A percentile compares a stretch with the other conserved stretches of the same genome.
These are phyloP conservation scores for Fraxinus sp. DNA, from an alignment of 305 asterid species.

Conservation along the genomic window DNA sequence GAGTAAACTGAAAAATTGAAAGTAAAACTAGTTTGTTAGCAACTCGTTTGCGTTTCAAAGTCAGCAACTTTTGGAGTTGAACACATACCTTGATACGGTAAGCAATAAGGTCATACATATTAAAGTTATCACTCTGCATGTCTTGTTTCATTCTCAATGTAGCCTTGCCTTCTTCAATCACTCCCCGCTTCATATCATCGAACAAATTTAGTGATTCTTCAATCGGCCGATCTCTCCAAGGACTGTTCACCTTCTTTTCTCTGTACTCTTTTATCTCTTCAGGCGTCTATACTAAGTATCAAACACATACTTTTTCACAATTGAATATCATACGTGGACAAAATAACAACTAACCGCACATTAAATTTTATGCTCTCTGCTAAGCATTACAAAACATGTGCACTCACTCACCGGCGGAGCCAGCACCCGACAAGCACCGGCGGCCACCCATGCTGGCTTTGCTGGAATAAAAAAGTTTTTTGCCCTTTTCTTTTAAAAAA, in stretches of 20 bases:
- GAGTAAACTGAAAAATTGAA: conserved; percentile 66
- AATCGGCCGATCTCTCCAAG: conserved; percentile 77
- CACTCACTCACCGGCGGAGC: not conserved
- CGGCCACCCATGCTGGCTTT: not conserved
- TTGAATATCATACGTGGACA: conserved; percentile 1
- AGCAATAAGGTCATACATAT: conserved; percentile 93
- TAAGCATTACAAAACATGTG: not conserved
- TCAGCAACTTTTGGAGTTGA: not conserved
- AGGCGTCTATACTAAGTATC: conserved; percentile 46
- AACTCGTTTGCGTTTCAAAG: conserved; percentile 19
- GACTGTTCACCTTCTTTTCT: conserved; percentile 77
- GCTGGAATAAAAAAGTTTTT: not conserved
- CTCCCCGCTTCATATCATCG: conserved; percentile 77
- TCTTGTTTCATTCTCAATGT: conserved; percentile 96
- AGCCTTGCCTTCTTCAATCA: conserved; percentile 89
- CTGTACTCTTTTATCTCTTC: conserved; percentile 83
- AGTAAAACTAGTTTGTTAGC: conserved; percentile 17
- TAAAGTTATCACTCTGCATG: conserved; percentile 89
- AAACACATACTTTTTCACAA: conserved; percentile 14
- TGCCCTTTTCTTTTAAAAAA: no score
- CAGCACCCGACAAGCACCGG: not conserved
- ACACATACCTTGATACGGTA: conserved; percentile 81
- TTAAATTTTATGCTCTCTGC: not conserved
- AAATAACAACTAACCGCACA: not conserved
- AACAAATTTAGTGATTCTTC: conserved; percentile 75